Evolutionary conservation across 2,329 filamentous ascomycete genomes (phyloP).

Genomic region (Fusarium chuoi): DNA sequence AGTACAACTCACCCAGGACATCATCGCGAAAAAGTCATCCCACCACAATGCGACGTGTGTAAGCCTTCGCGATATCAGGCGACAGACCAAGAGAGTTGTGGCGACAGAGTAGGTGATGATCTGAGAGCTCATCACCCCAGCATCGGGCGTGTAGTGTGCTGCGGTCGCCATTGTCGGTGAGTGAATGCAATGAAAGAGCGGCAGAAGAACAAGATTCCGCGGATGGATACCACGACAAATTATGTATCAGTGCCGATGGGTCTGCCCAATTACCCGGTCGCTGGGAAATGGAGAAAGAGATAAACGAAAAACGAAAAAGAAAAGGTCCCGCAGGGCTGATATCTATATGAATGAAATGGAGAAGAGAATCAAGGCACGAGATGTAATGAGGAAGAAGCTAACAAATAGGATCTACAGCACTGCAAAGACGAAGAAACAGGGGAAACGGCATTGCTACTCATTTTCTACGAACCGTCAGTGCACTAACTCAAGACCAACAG

Average conservation of each 20-base stretch:
- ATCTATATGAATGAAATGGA: neutral
- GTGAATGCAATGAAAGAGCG: neutral
- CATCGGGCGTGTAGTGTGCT: conserved; percentile 10
- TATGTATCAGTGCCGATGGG: neutral
- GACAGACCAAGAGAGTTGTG: conserved; percentile 10
- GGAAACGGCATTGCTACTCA: neutral
- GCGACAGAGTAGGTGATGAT: conserved; percentile 23
- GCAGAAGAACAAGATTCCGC: neutral
- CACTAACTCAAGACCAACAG: conserved; percentile 4
- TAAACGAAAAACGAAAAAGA: neutral
- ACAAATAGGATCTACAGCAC: neutral
- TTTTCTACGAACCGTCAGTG: neutral
- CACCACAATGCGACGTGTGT: conserved; percentile 23
- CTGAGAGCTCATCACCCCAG: conserved; percentile 22
- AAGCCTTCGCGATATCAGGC: conserved; percentile 22
- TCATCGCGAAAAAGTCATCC: conserved; percentile 23
- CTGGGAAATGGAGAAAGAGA: neutral
- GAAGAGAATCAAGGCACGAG: neutral
- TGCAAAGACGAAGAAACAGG: neutral
- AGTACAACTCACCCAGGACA: conserved; percentile 21
- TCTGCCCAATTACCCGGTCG: neutral
- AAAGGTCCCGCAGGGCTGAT: neutral
- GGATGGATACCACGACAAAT: neutral
- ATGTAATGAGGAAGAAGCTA: neutral
- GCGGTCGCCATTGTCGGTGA: neutral